A percentile compares a stretch with the other conserved stretches of the same genome.
Conservation (phyloP, 164 flowering plant genomes). For the Nelumbo lutea region DNA sequence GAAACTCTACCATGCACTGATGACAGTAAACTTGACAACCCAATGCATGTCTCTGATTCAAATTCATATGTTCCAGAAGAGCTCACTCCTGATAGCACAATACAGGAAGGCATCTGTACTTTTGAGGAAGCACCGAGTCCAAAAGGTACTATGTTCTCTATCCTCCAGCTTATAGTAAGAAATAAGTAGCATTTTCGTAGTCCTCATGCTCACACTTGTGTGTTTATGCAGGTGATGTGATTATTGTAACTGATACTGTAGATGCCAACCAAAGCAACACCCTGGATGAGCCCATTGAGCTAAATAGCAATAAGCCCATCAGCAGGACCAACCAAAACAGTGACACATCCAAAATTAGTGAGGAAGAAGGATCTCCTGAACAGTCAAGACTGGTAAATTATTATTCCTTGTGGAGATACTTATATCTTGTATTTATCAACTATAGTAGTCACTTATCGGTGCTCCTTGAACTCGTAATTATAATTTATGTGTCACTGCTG, state of each 20-base stretch:
- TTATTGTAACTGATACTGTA: constrained; percentile 16
- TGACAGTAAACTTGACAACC: constrained; percentile 15
- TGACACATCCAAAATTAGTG: constrained; percentile 17
- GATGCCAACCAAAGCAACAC: constrained; percentile 17
- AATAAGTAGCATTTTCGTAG: too few species aligned
- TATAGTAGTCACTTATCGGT: not conserved
- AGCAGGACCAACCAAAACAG: constrained; percentile 19
- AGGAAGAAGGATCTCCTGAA: constrained; percentile 19
- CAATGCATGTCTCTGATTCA: constrained; percentile 14
- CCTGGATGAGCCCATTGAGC: constrained; percentile 23
- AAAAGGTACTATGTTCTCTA: constrained; percentile 35
- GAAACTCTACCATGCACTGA: constrained; percentile 19
- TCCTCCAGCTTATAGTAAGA: constrained; percentile 2
- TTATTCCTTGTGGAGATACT: constrained; percentile 1
- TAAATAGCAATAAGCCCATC: constrained; percentile 11
- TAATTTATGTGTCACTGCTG: not conserved
- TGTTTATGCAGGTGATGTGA: constrained; percentile 27
- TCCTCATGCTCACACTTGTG: too few species aligned
- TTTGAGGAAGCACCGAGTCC: constrained; percentile 16
- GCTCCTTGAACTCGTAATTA: not conserved
- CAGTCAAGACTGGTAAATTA: constrained; percentile 32
- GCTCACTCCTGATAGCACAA: constrained; percentile 13
- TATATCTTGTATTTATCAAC: not conserved
- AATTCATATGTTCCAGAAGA: constrained; percentile 17
- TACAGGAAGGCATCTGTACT: constrained; percentile 15